Conservation (phyloP, 805 yeast genomes). For the Kregervanrija delftensis region DNA sequence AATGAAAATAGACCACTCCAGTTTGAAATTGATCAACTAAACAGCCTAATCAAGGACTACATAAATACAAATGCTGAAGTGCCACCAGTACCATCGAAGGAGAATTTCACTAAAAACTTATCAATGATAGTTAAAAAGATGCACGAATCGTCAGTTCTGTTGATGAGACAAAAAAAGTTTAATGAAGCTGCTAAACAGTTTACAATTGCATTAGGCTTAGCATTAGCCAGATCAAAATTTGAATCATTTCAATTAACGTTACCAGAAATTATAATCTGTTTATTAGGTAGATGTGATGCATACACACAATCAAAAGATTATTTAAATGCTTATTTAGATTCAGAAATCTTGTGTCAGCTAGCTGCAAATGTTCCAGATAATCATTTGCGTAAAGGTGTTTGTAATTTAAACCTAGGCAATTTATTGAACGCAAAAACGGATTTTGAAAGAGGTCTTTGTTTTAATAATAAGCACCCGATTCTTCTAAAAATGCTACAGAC, state of each 20-base stretch:
- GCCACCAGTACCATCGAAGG: conserved; percentile 48
- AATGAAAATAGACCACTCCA: conserved; percentile 18
- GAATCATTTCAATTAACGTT: conserved; percentile 68
- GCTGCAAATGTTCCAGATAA: conserved; percentile 60
- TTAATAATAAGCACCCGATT: conserved; percentile 46
- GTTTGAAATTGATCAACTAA: conserved; percentile 28
- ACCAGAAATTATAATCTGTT: conserved; percentile 58
- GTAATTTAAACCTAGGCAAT: conserved; percentile 54
- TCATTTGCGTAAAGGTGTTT: conserved; percentile 64
- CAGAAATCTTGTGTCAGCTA: conserved; percentile 56
- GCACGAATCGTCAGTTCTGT: conserved; percentile 55
- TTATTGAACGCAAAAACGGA: conserved; percentile 56
- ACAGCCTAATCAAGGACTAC: conserved; percentile 33
- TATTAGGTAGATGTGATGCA: conserved; percentile 69
- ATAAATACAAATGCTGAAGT: conserved; percentile 40
- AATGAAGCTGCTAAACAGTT: conserved; percentile 60
- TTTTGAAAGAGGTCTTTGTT: conserved; percentile 68
- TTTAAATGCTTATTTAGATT: conserved; percentile 59
- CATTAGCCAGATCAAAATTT: conserved; percentile 61
- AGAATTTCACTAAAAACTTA: conserved; percentile 48
- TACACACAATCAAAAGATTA: conserved; percentile 47
- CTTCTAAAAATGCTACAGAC: conserved; percentile 41
- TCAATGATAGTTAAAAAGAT: conserved; percentile 56
- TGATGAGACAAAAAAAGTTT: conserved; percentile 48
- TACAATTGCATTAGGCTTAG: conserved; percentile 60